Evolutionary conservation across 2,329 filamentous ascomycete species (phyloP), one percentile per base, ranked within the genome.

Genomic region (Pseudogymnoascus sp.): DNA sequence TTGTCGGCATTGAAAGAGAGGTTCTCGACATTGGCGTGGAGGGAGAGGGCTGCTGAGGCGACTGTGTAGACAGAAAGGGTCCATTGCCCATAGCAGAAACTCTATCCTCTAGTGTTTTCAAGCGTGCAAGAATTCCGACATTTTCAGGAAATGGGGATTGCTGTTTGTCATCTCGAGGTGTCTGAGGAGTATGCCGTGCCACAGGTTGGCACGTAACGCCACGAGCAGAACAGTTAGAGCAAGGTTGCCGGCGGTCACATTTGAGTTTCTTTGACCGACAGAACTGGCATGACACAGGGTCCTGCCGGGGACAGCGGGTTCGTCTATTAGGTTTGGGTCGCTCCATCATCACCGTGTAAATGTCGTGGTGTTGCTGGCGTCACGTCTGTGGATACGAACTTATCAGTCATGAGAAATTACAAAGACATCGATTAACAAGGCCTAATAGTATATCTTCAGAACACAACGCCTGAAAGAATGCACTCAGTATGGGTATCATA

Each of bases 281-380:
- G n/a, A 69, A 67, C 31, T 66, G 31, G 35, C 69, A 69, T 23
- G 68, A 70, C 8, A 70, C 67, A 10, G 68, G 68, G 29, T 69
- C 66, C 61, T 69, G 68, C 6, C 68, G 65, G 7, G 67, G 67
- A 61, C 49, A 33, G 16, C 49, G 49, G 49, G 29, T 21, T 33
- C 49, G 49, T 29, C 29, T 55, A 10, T 8, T 55, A 29, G 49
- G 8, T 16, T 33, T 55, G 5, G 49, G 29, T 21, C 16, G 21
- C n/a, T 52, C 49, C 49, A 55, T 55, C 49, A 55, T 55, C 49
- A 14, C 14, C 7, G 49, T 33, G 8, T 55, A 55, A 55, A 33
- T 55, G 49, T 21, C 10, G 29, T 12, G n/a, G 29, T 55, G 14
- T 55, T 55, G 49, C n/a, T 6, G 7, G 10, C 29, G 23, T 55